Percentiles rank a stretch among this genome's conserved stretches.
Evolutionary conservation across 441 rosid genomes (phyloP).

Genomic region (Croton laevigatus): DNA sequence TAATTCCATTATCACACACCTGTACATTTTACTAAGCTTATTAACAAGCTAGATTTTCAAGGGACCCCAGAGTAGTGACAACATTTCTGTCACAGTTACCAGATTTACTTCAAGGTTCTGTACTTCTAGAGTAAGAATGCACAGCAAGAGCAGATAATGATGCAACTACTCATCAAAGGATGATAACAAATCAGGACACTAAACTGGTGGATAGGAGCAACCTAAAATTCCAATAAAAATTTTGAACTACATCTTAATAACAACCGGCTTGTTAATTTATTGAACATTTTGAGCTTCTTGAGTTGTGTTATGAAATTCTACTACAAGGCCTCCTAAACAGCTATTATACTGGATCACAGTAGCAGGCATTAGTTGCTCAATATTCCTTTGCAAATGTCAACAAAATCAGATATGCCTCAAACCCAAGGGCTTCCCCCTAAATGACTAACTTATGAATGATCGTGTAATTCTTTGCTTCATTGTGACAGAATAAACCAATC

Average conservation of each 20-base stretch:
- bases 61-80: neutral
- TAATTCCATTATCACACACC: conserved; percentile 62
- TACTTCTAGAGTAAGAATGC: neutral
- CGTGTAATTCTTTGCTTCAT: neutral
- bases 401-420: neutral
- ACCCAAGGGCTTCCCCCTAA: neutral
- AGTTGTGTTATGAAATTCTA: neutral
- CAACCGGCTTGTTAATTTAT: neutral
- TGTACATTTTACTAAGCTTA: conserved; percentile 29
- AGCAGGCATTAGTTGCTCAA: neutral
- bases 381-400: neutral
- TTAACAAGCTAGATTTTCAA: neutral
- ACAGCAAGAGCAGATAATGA: neutral
- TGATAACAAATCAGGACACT: neutral
- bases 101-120: neutral
- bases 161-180: neutral
- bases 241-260: neutral
- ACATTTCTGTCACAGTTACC: neutral
- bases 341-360: neutral
- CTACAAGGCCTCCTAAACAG: neutral
- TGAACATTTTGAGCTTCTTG: neutral
- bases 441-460: neutral
- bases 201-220: neutral
- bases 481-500: conserved; percentile 11
- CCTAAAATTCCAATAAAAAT: neutral